Conservation (phyloP, 2,329 filamentous ascomycete genomes). For the Fusarium irregulare region DNA sequence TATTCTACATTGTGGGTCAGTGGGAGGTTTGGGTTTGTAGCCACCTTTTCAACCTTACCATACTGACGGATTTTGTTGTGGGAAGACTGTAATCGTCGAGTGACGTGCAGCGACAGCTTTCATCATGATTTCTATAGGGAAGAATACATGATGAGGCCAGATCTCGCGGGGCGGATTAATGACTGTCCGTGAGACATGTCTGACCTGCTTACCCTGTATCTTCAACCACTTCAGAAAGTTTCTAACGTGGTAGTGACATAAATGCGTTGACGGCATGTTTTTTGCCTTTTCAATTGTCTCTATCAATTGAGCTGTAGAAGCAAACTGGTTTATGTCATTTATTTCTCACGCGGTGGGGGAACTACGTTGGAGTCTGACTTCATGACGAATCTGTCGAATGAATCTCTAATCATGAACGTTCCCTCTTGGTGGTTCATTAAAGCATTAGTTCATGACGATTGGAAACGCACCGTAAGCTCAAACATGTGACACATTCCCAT, state of each 20-base stretch:
- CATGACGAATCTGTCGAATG: too few species aligned
- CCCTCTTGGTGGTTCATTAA: too few species aligned
- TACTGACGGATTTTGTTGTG: slow-evolving; percentile 39
- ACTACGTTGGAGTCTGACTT: not conserved
- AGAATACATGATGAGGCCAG: slow-evolving; percentile 44
- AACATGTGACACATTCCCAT: too few species aligned
- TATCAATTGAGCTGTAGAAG: fast-evolving
- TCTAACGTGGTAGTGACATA: not conserved
- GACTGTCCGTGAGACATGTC: not conserved
- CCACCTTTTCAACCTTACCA: slow-evolving; percentile 11
- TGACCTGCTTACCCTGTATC: slow-evolving; percentile 21
- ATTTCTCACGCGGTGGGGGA: not conserved
- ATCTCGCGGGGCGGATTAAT: slow-evolving; percentile 44
- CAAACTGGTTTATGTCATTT: fast-evolving
- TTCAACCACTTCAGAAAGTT: fast-evolving
- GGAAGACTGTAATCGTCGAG: slow-evolving; percentile 18
- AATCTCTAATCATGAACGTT: too few species aligned
- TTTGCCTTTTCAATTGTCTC: not conserved
- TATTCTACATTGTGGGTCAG: slow-evolving; percentile 66
- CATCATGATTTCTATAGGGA: slow-evolving; percentile 38
- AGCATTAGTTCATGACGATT: too few species aligned
- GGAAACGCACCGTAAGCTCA: too few species aligned
- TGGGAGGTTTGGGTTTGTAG: fast-evolving
- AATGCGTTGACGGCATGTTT: not conserved
- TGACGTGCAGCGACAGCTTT: slow-evolving; percentile 20